Base-by-base conservation (phyloP, 1,139 yeast genomes). In the Meyerozyma guilliermondii region DNA sequence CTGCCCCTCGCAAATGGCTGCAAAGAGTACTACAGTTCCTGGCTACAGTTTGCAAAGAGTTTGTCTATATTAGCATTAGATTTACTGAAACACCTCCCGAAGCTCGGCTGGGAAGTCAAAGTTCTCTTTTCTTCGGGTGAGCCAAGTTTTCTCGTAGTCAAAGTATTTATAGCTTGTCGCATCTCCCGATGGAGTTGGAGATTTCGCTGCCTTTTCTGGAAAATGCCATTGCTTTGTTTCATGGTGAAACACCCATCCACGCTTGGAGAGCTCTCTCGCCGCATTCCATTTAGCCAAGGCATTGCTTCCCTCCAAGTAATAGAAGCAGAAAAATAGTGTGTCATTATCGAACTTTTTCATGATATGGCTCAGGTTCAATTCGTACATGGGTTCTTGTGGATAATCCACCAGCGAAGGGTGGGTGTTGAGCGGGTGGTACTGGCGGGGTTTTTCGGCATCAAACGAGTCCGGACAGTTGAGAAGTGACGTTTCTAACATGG, bases 401-500 rank as follows among this genome's bases (percentile, higher is more conserved):
- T 89, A 92, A 62, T 84, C 88, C 18, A 87, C 78, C 39, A 94
- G 87, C 5, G 96, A 87, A 13, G 97, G 96, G 58, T 86, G 95
- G 40, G 95, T 95, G 51, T 81, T 80, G 18, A 68, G 65, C n/a
- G 96, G 95, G 48, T 75, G 79, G 60, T 91, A 91, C 49, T 79
- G 80, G 49, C 83, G 75, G 24, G 98, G 97, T 50, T 79, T 81
- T 55, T 92, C 97, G 2, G 96, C 85, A 59, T 91, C 94, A 48
- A 82, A 76, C 1, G 97, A 87, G 62, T 92, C 98, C 0, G 99
- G 98, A 60, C 97, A 88, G 56, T 87, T 85, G 53, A 87, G 70
- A 48, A 87, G 73, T 2, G 97, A 89, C 3, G 77, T 75, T 59
- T 89, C 95, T 51, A 91, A 68, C 51, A 79, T 63, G 43, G 69